Evolutionary conservation across 2,329 filamentous ascomycete genomes (phyloP).

Genomic region (Aspergillus latus): DNA sequence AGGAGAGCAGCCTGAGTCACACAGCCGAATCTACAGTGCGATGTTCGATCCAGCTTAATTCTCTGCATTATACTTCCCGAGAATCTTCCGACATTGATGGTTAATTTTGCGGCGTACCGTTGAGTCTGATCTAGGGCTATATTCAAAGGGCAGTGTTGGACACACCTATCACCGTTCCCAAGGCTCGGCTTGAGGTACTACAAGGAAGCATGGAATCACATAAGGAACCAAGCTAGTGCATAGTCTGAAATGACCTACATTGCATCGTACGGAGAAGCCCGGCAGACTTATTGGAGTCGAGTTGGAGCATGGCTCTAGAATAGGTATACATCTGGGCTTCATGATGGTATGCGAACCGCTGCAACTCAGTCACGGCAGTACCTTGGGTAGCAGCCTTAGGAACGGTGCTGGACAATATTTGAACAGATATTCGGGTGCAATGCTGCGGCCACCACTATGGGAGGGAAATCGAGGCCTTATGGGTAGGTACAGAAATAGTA

Average conservation of each 20-base stretch:
- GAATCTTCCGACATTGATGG: neutral
- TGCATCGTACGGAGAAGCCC: neutral
- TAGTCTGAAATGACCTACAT: neutral
- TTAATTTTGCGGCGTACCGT: neutral
- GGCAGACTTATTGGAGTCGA: neutral
- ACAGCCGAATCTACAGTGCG: neutral
- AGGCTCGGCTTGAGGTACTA: neutral
- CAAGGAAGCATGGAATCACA: neutral
- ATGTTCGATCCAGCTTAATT: neutral
- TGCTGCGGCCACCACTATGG: neutral
- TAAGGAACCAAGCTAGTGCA: neutral
- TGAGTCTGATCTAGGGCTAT: neutral
- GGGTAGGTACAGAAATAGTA: neutral
- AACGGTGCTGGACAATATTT: neutral
- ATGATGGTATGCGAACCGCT: neutral
- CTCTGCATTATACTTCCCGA: neutral
- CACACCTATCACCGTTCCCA: neutral
- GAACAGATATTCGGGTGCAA: neutral
- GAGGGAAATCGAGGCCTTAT: neutral
- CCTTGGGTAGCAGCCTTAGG: neutral
- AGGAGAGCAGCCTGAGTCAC: neutral
- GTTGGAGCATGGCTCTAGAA: neutral
- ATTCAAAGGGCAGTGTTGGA: neutral
- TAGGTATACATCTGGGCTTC: constrained; percentile 6
- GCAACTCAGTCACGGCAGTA: neutral